Evolutionary conservation across 768 basidiomycete species (phyloP).

Genomic region (Ramaria sp.): DNA sequence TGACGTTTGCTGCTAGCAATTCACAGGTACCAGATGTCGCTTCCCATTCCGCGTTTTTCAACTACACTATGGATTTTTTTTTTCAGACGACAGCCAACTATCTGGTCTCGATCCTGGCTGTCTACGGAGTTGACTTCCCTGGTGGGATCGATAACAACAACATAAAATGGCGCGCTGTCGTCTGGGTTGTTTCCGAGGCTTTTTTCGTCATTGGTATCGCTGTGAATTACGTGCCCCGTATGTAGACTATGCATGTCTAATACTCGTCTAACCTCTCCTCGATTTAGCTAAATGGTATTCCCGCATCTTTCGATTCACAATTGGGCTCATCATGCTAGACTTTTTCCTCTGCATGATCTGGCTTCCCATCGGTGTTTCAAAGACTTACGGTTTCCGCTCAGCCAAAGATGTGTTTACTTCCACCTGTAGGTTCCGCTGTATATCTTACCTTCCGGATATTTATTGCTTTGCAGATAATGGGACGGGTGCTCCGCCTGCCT

Average conservation of each 20-base stretch:
- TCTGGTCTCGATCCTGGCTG: slow-evolving; percentile 70
- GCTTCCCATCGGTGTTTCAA: slow-evolving; percentile 85
- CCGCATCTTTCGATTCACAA: slow-evolving; percentile 62
- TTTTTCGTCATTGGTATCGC: slow-evolving; percentile 60
- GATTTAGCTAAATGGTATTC: slow-evolving; percentile 40
- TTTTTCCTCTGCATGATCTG: slow-evolving; percentile 83
- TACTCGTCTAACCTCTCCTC: neutral
- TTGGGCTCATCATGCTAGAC: slow-evolving; percentile 71
- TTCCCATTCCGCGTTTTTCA: neutral
- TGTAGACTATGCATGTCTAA: slow-evolving; percentile 15
- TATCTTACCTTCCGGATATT: neutral
- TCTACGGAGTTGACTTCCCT: slow-evolving; percentile 76
- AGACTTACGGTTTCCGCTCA: slow-evolving; percentile 80
- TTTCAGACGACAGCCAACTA: slow-evolving; percentile 78
- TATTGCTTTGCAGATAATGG: slow-evolving; percentile 65
- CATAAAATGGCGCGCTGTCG: slow-evolving; percentile 75
- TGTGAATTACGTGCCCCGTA: slow-evolving; percentile 80
- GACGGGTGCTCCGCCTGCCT: slow-evolving; percentile 73
- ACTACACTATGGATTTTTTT: neutral
- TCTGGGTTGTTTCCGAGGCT: slow-evolving; percentile 74
- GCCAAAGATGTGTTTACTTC: slow-evolving; percentile 76
- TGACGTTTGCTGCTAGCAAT: slow-evolving; percentile 84
- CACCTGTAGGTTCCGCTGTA: slow-evolving; percentile 42
- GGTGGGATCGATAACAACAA: slow-evolving; percentile 63
- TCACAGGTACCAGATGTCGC: slow-evolving; percentile 50